These are phyloP conservation scores for Mycena belliarum DNA, from an alignment of 768 basidiomycete species.

Conservation along the genomic window DNA sequence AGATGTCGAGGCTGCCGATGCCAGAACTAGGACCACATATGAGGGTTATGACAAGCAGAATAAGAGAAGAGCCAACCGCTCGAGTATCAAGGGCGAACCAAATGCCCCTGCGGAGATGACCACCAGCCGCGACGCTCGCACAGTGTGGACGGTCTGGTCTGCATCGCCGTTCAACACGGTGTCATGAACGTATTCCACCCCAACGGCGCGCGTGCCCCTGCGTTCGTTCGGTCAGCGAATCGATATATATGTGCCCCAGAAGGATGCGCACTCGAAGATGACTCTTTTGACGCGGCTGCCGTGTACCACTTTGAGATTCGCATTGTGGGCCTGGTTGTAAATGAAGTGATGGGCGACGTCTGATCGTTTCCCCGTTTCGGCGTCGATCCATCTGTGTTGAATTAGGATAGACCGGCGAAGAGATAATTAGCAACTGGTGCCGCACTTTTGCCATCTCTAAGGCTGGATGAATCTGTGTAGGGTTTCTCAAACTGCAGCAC, in stretches of 20 bases:
- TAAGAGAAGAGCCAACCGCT: slow-evolving; percentile 22
- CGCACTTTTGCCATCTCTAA: slow-evolving; percentile 14
- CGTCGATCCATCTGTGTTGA: slow-evolving; percentile 38
- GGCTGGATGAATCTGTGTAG: background rate
- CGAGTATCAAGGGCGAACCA: slow-evolving; percentile 36
- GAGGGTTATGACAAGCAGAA: background rate
- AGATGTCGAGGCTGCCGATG: slow-evolving; percentile 43
- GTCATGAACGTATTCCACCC: slow-evolving; percentile 32
- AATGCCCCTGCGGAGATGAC: slow-evolving; percentile 34
- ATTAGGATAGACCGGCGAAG: background rate
- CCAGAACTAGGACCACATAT: slow-evolving; percentile 36
- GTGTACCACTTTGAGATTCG: slow-evolving; percentile 26
- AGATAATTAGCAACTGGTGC: background rate
- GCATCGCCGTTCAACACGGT: slow-evolving; percentile 23
- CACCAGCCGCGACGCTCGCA: slow-evolving; percentile 28
- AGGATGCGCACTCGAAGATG: slow-evolving; percentile 28
- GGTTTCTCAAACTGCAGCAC: slow-evolving; percentile 1
- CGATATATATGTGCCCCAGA: background rate
- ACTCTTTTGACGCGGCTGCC: slow-evolving; percentile 30
- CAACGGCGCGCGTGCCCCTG: slow-evolving; percentile 24
- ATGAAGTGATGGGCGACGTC: slow-evolving; percentile 37
- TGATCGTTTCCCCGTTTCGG: slow-evolving; percentile 38
- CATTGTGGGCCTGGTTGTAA: slow-evolving; percentile 30
- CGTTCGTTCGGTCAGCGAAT: background rate
- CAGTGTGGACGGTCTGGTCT: slow-evolving; percentile 24